Percentiles rank a stretch among this genome's conserved stretches.
Evolutionary conservation across 257 asterid species (phyloP).

Genomic region (Ocimum tenuiflorum): DNA sequence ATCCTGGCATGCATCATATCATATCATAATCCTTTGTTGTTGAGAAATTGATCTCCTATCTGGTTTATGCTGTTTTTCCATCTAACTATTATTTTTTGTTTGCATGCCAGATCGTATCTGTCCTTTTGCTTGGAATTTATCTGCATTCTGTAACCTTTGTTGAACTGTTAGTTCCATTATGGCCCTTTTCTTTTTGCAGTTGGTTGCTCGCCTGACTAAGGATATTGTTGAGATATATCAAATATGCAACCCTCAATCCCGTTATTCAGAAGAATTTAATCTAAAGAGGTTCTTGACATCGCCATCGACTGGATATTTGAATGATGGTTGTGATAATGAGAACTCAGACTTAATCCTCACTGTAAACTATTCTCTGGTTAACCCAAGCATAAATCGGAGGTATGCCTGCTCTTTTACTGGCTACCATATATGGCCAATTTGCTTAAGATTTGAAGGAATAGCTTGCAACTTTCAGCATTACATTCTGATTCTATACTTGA

Average conservation of each 20-base stretch:
- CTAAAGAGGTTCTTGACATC: slow-evolving; percentile 95
- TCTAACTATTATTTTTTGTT: neutral
- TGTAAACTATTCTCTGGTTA: slow-evolving; percentile 61
- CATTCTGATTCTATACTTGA: slow-evolving; percentile 15
- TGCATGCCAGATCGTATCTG: slow-evolving; percentile 5
- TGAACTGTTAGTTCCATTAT: slow-evolving; percentile 11
- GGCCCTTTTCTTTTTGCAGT: slow-evolving; percentile 32
- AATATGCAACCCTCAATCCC: slow-evolving; percentile 77
- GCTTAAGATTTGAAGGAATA: neutral
- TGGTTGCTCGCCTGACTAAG: slow-evolving; percentile 84
- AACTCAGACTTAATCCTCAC: slow-evolving; percentile 85
- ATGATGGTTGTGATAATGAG: slow-evolving; percentile 87
- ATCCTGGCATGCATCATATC: no score
- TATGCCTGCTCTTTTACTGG: slow-evolving; percentile 26
- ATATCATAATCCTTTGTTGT: neutral
- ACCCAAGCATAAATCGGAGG: slow-evolving; percentile 71
- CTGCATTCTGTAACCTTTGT: slow-evolving; percentile 14
- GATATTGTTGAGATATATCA: slow-evolving; percentile 81
- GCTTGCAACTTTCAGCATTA: slow-evolving; percentile 2
- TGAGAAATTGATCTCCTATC: neutral
- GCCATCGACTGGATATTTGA: slow-evolving; percentile 75
- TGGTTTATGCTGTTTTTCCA: neutral
- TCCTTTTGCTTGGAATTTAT: slow-evolving; percentile 1
- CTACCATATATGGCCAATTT: neutral
- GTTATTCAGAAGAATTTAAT: slow-evolving; percentile 66